A percentile compares a stretch with the other conserved stretches of the same genome.
phyloP scores from a whole-genome alignment of 176 grass and related monocot species.

The Poa annua region DNA sequence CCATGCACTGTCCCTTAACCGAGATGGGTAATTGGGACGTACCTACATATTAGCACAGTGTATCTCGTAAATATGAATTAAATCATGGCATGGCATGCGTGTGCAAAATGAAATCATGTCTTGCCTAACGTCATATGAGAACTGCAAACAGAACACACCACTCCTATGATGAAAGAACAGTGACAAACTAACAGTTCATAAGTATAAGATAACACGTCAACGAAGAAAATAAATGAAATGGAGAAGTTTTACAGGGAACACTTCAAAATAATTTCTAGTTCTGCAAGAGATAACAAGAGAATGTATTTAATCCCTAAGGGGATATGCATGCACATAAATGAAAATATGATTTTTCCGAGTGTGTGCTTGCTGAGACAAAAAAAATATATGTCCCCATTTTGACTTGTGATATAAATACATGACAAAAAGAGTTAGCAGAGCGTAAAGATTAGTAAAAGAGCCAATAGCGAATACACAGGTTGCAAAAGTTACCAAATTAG shows the following conservation, averaged over 20 bases:
- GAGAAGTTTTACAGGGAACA: slow-evolving; percentile 28
- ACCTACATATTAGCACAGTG: slow-evolving; percentile 37
- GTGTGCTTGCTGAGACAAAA: background rate
- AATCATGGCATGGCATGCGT: slow-evolving; percentile 19
- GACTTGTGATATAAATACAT: slow-evolving; percentile 31
- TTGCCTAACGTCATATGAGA: slow-evolving; percentile 14
- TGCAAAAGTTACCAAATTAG: slow-evolving; percentile 9
- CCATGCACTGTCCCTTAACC: slow-evolving; percentile 43
- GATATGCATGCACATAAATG: slow-evolving; percentile 16
- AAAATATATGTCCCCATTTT: slow-evolving; percentile 17
- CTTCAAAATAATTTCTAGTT: background rate
- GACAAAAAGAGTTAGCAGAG: background rate
- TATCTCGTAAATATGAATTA: slow-evolving; percentile 19
- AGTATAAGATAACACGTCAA: slow-evolving; percentile 13
- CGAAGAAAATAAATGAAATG: slow-evolving; percentile 10
- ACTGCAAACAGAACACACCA: slow-evolving; percentile 20
- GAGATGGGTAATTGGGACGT: slow-evolving; percentile 13
- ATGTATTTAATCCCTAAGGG: slow-evolving; percentile 1
- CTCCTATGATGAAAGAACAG: background rate
- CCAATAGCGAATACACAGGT: background rate
- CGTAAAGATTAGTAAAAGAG: slow-evolving; percentile 9
- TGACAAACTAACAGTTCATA: background rate
- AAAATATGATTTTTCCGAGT: background rate
- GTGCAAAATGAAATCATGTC: slow-evolving; percentile 8
- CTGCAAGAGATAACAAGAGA: background rate